Evolutionary conservation across 2,329 filamentous ascomycete genomes (phyloP), one percentile per base, ranked within the genome.

Genomic region (Exophiala spinifera): DNA sequence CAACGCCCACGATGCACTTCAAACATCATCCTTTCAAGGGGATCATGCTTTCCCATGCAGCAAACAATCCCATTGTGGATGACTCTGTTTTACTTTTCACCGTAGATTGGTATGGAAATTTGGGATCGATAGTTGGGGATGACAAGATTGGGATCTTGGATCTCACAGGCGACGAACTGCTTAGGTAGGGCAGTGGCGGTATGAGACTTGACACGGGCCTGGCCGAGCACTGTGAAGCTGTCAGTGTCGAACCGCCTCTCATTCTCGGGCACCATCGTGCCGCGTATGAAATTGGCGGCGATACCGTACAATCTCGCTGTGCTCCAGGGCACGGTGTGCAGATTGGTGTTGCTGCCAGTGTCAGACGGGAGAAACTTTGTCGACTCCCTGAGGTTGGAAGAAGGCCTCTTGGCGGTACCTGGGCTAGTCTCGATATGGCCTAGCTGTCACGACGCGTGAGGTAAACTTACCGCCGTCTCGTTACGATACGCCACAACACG

Each of bases 141-240:
- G 39, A 42, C 21, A n/a, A 42, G 39, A 42, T 42, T 44, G 42
- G 19, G 42, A 44, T 21, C 42, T n/a, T 5, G 13, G 42, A 44
- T 44, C 36, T 39, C 6, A 39, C 36, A 39, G 11, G 14, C 17
- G 36, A 39, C 17, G 36, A 19, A 19, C 17, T 39, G 36, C 14
- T 39, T 19, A 28, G 20, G 42, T n/a, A 51, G n/a, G n/a, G n/a
- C n/a, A 34, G 17, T 44, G n/a, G 43, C 45, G 50, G 50, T 33
- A 40, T n/a, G 50, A 34, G 42, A 36, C 15, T 28, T 43, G 43
- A 36, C 50, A 53, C 50, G 37, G 50, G 44, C 50, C 50, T 47
- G 36, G 43, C 50, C 44, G 47, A 47, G 43, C 51, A 53, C 51
- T 31, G 4, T 36, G 45, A 44, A 23, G 43, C 23, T 48, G 51